phyloP scores from a whole-genome alignment of 2,329 filamentous ascomycete genomes.

The Paraphaeosphaeria sporulosa region DNA sequence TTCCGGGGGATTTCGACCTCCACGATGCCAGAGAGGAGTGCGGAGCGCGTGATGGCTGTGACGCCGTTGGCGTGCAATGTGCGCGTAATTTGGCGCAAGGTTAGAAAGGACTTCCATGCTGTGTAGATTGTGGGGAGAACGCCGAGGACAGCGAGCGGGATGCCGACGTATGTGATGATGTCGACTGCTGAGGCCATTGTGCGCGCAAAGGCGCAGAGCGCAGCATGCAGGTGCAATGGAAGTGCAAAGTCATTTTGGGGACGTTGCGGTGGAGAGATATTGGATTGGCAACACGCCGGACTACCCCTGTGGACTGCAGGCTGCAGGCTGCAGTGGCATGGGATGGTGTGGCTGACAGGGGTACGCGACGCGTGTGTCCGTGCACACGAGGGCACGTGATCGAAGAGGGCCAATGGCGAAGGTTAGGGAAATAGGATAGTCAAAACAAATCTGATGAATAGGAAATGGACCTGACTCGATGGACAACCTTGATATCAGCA shows the following conservation, averaged over 20 bases:
- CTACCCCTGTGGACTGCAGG: constrained; percentile 8
- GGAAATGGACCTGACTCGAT: no score
- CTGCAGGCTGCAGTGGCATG: not conserved
- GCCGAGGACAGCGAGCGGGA: constrained; percentile 67
- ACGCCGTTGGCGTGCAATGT: constrained; percentile 65
- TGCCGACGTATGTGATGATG: constrained; percentile 41
- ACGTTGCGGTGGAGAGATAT: not conserved
- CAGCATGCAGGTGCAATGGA: not conserved
- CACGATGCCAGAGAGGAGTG: constrained; percentile 71
- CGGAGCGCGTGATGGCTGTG: constrained; percentile 66
- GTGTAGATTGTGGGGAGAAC: constrained; percentile 74
- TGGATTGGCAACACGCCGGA: not conserved
- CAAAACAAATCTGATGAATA: no score
- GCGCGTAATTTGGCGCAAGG: constrained; percentile 66
- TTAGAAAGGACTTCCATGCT: constrained; percentile 66
- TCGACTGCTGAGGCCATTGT: constrained; percentile 23
- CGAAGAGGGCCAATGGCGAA: not conserved
- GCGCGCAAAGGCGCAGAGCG: not conserved
- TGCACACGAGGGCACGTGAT: constrained; percentile 13
- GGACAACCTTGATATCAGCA: no score
- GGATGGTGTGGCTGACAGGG: constrained; percentile 1
- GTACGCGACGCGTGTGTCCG: constrained; percentile 3
- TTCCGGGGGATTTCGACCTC: constrained; percentile 72
- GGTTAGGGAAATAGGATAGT: no score
- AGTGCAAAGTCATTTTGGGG: not conserved